Evolutionary conservation across 352 stramenopile species (phyloP).

Genomic region (Phytophthora fragariaefolia): DNA sequence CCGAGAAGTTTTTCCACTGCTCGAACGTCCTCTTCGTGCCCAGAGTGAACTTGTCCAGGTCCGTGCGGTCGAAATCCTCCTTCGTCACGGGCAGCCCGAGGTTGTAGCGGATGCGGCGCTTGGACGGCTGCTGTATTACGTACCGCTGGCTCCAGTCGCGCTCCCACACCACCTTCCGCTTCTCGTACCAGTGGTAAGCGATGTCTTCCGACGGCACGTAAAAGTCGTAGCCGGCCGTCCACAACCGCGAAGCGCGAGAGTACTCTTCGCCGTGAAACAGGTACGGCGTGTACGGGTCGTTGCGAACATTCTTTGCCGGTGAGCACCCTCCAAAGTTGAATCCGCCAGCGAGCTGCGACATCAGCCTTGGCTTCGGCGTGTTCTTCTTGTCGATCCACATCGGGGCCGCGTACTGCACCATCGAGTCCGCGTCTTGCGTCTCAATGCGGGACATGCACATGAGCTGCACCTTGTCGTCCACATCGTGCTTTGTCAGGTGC

Average conservation of each 20-base stretch:
- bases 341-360: slow-evolving; percentile 80
- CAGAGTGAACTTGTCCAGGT: slow-evolving; percentile 71
- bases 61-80: slow-evolving; percentile 78
- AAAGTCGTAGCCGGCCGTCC: slow-evolving; percentile 84
- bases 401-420: slow-evolving; percentile 80
- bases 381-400: slow-evolving; percentile 76
- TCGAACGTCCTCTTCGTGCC: slow-evolving; percentile 78
- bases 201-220: slow-evolving; percentile 79
- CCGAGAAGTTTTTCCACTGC: slow-evolving; percentile 84
- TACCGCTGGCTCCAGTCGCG: slow-evolving; percentile 77
- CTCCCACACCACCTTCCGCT: slow-evolving; percentile 85
- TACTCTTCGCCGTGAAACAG: slow-evolving; percentile 88
- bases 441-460: slow-evolving; percentile 86
- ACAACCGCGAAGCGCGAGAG: slow-evolving; percentile 76
- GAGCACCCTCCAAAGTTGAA: slow-evolving; percentile 87
- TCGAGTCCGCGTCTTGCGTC: slow-evolving; percentile 65
- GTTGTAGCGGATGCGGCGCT: slow-evolving; percentile 73
- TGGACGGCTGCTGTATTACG: slow-evolving; percentile 71
- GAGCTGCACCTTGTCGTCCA: slow-evolving; percentile 69
- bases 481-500: slow-evolving; percentile 55
- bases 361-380: slow-evolving; percentile 70
- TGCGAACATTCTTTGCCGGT: slow-evolving; percentile 75
- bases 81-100: slow-evolving; percentile 65
- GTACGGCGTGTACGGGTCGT: slow-evolving; percentile 81
- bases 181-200: slow-evolving; percentile 85